Conservation (phyloP, 305 asterid species). For the Rubia peregrina region DNA sequence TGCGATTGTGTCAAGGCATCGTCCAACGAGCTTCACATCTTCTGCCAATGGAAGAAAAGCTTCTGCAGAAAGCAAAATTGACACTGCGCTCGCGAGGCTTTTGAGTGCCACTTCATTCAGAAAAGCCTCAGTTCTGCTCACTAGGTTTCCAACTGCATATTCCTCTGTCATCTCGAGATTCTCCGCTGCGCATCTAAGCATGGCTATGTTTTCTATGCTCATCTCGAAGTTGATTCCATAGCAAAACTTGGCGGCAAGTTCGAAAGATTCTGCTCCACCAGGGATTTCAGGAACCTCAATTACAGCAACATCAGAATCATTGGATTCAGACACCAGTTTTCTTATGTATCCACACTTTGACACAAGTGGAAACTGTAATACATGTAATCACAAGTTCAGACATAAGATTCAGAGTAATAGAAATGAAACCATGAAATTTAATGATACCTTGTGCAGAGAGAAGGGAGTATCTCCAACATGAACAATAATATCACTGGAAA, state of each 20-base stretch:
- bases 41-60: conserved; percentile 62
- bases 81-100: conserved; percentile 66
- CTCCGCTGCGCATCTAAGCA: conserved; percentile 67
- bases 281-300: conserved; percentile 62
- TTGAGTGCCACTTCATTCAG: conserved; percentile 60
- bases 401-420: neutral
- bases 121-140: conserved; percentile 58
- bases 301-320: conserved; percentile 32
- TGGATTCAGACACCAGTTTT: conserved; percentile 47
- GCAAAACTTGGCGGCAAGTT: conserved; percentile 80
- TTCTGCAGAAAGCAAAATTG: conserved; percentile 55
- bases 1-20: conserved; percentile 63
- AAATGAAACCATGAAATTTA: neutral
- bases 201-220: conserved; percentile 55
- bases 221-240: conserved; percentile 85
- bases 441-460: conserved; percentile 66
- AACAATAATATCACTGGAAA: conserved; percentile 66
- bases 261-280: conserved; percentile 81
- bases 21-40: conserved; percentile 54
- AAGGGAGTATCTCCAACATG: conserved; percentile 58
- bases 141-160: conserved; percentile 53
- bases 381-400: conserved; percentile 6
- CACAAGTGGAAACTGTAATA: conserved; percentile 68
- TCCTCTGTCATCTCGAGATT: conserved; percentile 86
- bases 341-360: conserved; percentile 75